These are phyloP conservation scores for Butyriboletus appendiculatus DNA, from an alignment of 1,284 basidiomycete genomes.

Conservation along the genomic window DNA sequence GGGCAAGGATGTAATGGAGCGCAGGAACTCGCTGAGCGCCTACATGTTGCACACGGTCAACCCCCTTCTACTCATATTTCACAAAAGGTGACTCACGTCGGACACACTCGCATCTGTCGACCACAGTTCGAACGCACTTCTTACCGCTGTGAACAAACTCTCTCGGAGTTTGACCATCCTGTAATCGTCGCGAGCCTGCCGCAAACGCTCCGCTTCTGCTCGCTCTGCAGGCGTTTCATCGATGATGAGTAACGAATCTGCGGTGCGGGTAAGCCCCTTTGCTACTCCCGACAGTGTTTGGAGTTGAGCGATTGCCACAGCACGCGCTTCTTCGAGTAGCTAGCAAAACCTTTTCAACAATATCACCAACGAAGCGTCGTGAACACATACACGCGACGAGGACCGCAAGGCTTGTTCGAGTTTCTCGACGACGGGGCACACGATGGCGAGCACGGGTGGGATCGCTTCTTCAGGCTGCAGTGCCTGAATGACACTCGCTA, in stretches of 20 bases:
- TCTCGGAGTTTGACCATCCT: constrained; percentile 65
- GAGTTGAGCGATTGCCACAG: constrained; percentile 64
- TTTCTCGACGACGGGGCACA: constrained; percentile 73
- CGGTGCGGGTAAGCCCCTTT: constrained; percentile 77
- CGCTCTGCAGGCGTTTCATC: constrained; percentile 56
- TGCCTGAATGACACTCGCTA: constrained; percentile 89
- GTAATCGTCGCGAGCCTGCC: constrained; percentile 62
- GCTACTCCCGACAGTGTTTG: constrained; percentile 81
- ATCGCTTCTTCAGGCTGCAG: constrained; percentile 76
- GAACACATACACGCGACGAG: constrained; percentile 47
- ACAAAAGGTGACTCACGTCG: constrained; percentile 52
- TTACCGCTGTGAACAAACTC: constrained; percentile 59
- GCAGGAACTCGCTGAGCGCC: constrained; percentile 80
- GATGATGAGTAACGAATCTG: constrained; percentile 66
- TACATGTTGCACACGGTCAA: constrained; percentile 33
- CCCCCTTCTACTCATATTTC: background rate
- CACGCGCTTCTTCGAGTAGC: constrained; percentile 68
- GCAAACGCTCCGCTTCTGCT: constrained; percentile 54
- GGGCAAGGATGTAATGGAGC: constrained; percentile 75
- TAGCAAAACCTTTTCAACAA: constrained; percentile 31
- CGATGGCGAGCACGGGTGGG: constrained; percentile 77
- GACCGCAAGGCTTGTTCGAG: constrained; percentile 62
- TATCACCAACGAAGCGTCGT: background rate
- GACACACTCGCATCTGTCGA: constrained; percentile 75
- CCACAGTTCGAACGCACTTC: constrained; percentile 68